Evolutionary conservation across 169 alveolate genomes (phyloP).

Genomic region (Plasmodium gaboni): DNA sequence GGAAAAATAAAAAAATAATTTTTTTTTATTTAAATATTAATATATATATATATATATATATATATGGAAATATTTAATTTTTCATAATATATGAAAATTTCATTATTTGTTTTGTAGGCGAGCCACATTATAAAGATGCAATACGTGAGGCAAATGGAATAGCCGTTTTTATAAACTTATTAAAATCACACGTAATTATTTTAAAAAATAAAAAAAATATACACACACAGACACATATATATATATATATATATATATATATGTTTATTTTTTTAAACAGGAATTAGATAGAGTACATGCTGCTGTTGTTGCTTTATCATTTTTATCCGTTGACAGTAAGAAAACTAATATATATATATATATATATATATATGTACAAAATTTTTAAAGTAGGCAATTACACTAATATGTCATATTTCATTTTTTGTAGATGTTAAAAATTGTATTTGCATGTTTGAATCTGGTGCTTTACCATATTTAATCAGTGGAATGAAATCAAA

Average conservation of each 20-base stretch:
- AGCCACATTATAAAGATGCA: slow-evolving; percentile 88
- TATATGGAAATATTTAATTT: background rate
- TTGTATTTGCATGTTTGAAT: slow-evolving; percentile 89
- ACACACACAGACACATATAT: background rate
- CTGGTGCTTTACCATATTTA: slow-evolving; percentile 90
- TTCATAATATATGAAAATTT: too few species aligned
- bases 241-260: too few species aligned
- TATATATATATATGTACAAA: too few species aligned
- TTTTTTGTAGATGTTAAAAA: slow-evolving; percentile 83
- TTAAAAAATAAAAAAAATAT: slow-evolving; percentile 12
- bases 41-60: slow-evolving; percentile 5
- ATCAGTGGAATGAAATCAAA: slow-evolving; percentile 90
- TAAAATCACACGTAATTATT: slow-evolving; percentile 81
- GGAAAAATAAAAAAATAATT: background rate
- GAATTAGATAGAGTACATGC: slow-evolving; percentile 92
- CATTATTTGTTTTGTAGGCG: slow-evolving; percentile 61
- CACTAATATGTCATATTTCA: background rate
- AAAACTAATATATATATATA: background rate
- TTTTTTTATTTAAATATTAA: slow-evolving; percentile 6
- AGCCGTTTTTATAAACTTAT: slow-evolving; percentile 85
- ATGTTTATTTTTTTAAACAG: slow-evolving; percentile 33
- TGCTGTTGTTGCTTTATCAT: slow-evolving; percentile 93
- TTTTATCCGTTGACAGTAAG: slow-evolving; percentile 91
- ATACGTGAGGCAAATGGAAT: slow-evolving; percentile 89
- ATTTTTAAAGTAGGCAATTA: too few species aligned